Percentiles rank a stretch among this genome's conserved stretches.
phyloP scores from a whole-genome alignment of 768 basidiomycete genomes.

The Lactifluus subvellereus region DNA sequence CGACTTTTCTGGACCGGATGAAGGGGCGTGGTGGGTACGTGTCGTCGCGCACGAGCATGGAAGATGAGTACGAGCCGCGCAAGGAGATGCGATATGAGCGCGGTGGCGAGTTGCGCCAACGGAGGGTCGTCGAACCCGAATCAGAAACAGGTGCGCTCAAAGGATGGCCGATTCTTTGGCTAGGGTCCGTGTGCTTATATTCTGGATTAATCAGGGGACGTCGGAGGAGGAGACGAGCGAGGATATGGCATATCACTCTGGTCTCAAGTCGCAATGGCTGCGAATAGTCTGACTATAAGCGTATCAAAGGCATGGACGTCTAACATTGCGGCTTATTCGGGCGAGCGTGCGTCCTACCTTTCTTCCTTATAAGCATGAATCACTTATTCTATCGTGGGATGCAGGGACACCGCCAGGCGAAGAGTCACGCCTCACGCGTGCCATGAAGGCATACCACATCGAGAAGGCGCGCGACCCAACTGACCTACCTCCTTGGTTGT shows the following conservation, averaged over 20 bases:
- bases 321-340: slow-evolving; percentile 14
- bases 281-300: slow-evolving; percentile 48
- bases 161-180: not conserved
- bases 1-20: slow-evolving; percentile 37
- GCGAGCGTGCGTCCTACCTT: slow-evolving; percentile 16
- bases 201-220: not conserved
- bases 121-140: not conserved
- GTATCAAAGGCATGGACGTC: slow-evolving; percentile 52
- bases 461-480: slow-evolving; percentile 49
- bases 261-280: slow-evolving; percentile 50
- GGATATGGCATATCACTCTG: slow-evolving; percentile 46
- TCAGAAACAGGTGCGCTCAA: slow-evolving; percentile 2
- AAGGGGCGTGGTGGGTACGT: slow-evolving; percentile 29
- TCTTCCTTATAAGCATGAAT: not conserved
- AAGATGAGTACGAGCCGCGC: slow-evolving; percentile 32
- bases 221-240: slow-evolving; percentile 16
- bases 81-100: not conserved
- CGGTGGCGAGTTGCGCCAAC: slow-evolving; percentile 6
- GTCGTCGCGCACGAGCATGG: slow-evolving; percentile 43
- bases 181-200: slow-evolving; percentile 18
- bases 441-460: slow-evolving; percentile 64
- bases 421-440: slow-evolving; percentile 55
- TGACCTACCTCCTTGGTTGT: slow-evolving; percentile 64
- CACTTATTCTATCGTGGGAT: not conserved
- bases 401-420: slow-evolving; percentile 47